phyloP scores from a whole-genome alignment of 176 grass and related monocot species.

The Cenchrus fungigraminus region DNA sequence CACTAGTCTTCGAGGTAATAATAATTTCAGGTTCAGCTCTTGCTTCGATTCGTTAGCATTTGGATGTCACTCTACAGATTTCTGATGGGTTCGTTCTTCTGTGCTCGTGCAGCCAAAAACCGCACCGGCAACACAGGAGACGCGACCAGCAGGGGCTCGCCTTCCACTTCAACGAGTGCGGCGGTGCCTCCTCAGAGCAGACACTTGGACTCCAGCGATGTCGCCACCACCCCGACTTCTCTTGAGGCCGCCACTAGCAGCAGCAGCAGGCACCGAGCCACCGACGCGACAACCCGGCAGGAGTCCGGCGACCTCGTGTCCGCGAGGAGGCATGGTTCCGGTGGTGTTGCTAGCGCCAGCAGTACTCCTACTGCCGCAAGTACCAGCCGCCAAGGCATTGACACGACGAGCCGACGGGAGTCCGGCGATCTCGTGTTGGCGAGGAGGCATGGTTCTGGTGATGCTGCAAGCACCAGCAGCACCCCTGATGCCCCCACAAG shows the following conservation, averaged over 20 bases:
- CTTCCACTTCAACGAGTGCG: background rate
- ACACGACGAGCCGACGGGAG: background rate
- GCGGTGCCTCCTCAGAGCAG: conserved; percentile 6
- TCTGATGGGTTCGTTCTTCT: conserved; percentile 33
- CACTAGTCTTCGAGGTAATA: conserved; percentile 70
- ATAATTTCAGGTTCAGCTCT: background rate
- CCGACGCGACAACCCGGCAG: background rate
- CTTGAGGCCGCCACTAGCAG: background rate
- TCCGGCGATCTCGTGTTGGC: background rate
- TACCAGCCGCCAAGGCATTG: background rate
- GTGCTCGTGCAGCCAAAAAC: conserved; percentile 55
- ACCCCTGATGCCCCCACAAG: background rate
- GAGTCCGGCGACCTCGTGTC: background rate
- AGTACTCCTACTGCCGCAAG: background rate
- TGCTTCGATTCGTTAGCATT: background rate
- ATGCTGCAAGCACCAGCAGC: conserved; percentile 25
- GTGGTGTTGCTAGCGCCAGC: conserved; percentile 21
- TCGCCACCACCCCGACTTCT: background rate
- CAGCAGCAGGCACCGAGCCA: background rate
- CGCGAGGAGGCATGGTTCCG: background rate
- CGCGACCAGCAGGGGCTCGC: background rate
- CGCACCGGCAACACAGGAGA: conserved; percentile 7
- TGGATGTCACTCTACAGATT: background rate
- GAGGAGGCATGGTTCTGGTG: background rate
- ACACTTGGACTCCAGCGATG: background rate